phyloP scores from a whole-genome alignment of 2,329 filamentous ascomycete species.

The Paecilomyces sp. region DNA sequence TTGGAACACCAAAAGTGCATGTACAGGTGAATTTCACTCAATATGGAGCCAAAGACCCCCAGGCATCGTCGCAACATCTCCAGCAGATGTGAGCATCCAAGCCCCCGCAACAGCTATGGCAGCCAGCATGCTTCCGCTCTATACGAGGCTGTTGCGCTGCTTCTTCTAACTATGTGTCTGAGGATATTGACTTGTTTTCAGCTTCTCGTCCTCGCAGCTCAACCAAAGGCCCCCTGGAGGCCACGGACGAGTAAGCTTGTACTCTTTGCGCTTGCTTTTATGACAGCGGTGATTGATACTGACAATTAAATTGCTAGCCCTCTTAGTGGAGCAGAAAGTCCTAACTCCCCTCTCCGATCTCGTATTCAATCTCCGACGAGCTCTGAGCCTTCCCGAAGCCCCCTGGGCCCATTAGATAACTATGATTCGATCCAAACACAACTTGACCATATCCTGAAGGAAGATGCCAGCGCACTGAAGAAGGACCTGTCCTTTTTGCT shows the following conservation, averaged over 20 bases:
- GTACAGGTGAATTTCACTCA: background rate
- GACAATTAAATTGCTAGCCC: conserved; percentile 14
- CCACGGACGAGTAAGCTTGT: conserved; percentile 57
- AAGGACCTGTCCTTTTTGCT: conserved; percentile 78
- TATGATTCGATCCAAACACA: conserved; percentile 4
- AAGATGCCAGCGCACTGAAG: conserved; percentile 32
- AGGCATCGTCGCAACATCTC: conserved; percentile 30
- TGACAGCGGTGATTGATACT: background rate
- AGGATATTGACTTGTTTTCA: conserved; percentile 11
- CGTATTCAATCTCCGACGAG: conserved; percentile 8
- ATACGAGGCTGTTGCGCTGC: background rate
- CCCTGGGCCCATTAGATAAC: conserved; percentile 26
- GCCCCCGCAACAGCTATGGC: background rate
- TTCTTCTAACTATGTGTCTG: background rate
- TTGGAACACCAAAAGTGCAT: background rate
- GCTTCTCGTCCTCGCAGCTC: conserved; percentile 39
- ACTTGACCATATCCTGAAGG: conserved; percentile 15
- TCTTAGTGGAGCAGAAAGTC: conserved; percentile 11
- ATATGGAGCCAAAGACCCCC: conserved; percentile 15
- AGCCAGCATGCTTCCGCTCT: background rate
- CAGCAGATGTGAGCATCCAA: conserved; percentile 22
- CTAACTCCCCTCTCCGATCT: conserved; percentile 9
- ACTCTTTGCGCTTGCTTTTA: background rate
- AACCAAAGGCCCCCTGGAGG: conserved; percentile 72
- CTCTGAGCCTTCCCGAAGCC: conserved; percentile 16